phyloP scores from a whole-genome alignment of 2,329 filamentous ascomycete genomes.

The Madurella mycetomatis region DNA sequence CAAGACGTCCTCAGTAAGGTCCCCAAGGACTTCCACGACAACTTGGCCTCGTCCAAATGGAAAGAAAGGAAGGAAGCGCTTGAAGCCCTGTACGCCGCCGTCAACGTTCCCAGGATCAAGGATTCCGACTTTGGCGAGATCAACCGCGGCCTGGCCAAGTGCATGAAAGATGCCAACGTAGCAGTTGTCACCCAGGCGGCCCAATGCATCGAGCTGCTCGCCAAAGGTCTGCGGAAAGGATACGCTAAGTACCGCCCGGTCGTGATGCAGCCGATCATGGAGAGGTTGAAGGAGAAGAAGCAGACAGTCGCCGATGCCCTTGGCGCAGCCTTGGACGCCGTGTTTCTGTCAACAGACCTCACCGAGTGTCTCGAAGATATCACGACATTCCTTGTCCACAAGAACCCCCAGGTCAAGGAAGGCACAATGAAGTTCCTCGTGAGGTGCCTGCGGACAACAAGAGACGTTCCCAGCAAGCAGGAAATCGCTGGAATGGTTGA shows the following conservation, averaged over 20 bases:
- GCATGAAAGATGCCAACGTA: constrained; percentile 98
- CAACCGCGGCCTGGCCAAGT: constrained; percentile 79
- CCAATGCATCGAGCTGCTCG: constrained; percentile 84
- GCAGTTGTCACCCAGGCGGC: constrained; percentile 90
- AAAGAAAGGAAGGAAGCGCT: constrained; percentile 95
- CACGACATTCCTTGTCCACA: constrained; percentile 77
- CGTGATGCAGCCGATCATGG: constrained; percentile 86
- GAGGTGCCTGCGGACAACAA: constrained; percentile 75
- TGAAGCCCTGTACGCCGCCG: constrained; percentile 68
- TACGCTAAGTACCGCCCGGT: constrained; percentile 77
- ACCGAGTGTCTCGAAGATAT: constrained; percentile 91
- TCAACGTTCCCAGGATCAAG: constrained; percentile 88
- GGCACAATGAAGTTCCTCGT: constrained; percentile 93
- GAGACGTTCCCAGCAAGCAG: constrained; percentile 75
- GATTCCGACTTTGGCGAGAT: constrained; percentile 86
- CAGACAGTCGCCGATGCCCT: constrained; percentile 81
- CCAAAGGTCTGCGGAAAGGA: constrained; percentile 72
- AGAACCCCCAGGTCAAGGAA: constrained; percentile 97
- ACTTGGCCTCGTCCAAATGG: constrained; percentile 89
- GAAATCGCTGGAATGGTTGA: constrained; percentile 87
- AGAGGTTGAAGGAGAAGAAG: constrained; percentile 97
- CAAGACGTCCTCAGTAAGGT: constrained; percentile 82
- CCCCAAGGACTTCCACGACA: constrained; percentile 76
- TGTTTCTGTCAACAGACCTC: constrained; percentile 62
- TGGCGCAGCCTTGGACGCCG: constrained; percentile 73